These are phyloP conservation scores for Pulchroboletus neoregius DNA, from an alignment of 1,284 basidiomycete species.

Conservation along the genomic window DNA sequence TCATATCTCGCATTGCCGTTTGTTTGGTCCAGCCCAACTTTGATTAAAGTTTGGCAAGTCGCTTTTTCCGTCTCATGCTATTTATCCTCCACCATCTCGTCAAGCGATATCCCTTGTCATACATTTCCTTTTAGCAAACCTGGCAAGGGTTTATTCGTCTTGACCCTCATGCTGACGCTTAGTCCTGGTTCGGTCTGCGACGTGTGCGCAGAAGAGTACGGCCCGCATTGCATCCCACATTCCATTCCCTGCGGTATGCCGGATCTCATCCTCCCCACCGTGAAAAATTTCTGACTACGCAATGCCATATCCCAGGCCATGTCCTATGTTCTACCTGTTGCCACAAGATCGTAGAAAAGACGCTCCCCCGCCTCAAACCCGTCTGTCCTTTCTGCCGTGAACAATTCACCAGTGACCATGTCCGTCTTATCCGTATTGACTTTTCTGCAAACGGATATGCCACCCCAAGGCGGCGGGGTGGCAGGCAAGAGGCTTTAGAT, in stretches of 20 bases:
- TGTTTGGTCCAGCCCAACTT: conserved; percentile 31
- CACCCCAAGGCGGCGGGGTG: conserved; percentile 53
- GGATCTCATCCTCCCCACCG: background rate
- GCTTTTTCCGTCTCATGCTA: conserved; percentile 32
- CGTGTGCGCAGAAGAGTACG: conserved; percentile 80
- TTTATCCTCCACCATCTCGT: conserved; percentile 35
- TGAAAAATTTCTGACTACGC: conserved; percentile 10
- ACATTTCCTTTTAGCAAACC: conserved; percentile 32
- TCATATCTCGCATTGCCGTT: conserved; percentile 12
- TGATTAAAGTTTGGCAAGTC: conserved; percentile 26
- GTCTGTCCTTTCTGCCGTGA: conserved; percentile 80
- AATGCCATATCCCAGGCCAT: conserved; percentile 50
- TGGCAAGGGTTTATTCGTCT: conserved; percentile 37
- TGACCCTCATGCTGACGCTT: conserved; percentile 66
- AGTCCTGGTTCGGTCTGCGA: conserved; percentile 76
- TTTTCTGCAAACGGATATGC: conserved; percentile 60
- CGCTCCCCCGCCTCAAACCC: conserved; percentile 57
- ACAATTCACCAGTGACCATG: conserved; percentile 55
- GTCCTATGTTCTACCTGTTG: conserved; percentile 71
- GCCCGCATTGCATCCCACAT: conserved; percentile 65
- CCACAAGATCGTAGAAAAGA: conserved; percentile 75
- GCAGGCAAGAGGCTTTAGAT: conserved; percentile 45
- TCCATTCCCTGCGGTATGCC: conserved; percentile 70
- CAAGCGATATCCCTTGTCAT: conserved; percentile 35
- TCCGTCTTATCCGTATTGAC: conserved; percentile 75